phyloP scores from a whole-genome alignment of 176 grass and related monocot genomes.

The Musa troglodytarum region DNA sequence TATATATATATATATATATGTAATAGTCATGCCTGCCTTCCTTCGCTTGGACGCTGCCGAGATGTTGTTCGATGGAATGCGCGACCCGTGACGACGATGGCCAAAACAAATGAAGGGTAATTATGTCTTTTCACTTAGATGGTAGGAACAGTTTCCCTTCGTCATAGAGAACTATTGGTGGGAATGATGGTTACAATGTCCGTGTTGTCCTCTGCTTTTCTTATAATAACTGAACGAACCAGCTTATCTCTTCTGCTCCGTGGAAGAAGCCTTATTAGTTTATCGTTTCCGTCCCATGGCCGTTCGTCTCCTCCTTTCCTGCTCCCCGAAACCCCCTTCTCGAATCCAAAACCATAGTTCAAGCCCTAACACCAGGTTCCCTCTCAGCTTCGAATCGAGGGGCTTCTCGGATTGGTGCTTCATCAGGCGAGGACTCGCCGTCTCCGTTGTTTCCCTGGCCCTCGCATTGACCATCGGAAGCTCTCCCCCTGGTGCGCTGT shows the following conservation, averaged over 20 bases:
- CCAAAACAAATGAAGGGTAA: too few species aligned
- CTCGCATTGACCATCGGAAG: background rate
- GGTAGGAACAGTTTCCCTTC: too few species aligned
- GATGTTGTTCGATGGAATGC: too few species aligned
- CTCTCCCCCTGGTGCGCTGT: background rate
- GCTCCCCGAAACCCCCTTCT: conserved; percentile 20
- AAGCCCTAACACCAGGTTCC: background rate
- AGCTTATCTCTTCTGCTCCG: background rate
- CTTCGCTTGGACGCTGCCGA: too few species aligned
- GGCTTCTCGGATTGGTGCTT: conserved; percentile 16
- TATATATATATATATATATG: too few species aligned
- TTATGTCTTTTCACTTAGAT: too few species aligned
- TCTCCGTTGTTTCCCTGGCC: conserved; percentile 14
- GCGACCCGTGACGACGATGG: too few species aligned
- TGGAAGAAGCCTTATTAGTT: background rate
- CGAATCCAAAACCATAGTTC: conserved; percentile 7
- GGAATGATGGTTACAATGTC: too few species aligned
- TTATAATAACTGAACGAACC: background rate
- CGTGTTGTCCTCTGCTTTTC: too few species aligned
- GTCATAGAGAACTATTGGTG: too few species aligned
- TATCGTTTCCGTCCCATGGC: conserved; percentile 42
- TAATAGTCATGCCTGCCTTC: too few species aligned
- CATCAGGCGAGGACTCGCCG: conserved; percentile 42
- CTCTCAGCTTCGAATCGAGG: background rate
- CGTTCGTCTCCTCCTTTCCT: conserved; percentile 36